Base-by-base conservation (phyloP, 768 basidiomycete species). In the Rhodotorula toruloides region DNA sequence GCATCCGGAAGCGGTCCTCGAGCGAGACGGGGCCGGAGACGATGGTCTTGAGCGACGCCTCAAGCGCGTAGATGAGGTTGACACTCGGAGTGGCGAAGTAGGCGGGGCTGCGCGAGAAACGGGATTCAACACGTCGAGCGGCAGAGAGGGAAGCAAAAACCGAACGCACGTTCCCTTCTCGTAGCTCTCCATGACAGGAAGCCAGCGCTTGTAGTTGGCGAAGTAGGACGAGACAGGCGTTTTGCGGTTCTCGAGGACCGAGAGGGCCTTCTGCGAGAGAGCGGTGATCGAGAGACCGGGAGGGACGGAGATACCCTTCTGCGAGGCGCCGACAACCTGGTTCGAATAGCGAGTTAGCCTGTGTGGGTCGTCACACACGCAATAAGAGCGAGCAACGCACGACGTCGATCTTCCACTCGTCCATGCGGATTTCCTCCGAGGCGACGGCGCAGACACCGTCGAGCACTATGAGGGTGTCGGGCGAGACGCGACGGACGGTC, bases 401-500 rank as follows among this genome's bases (percentile, higher is more conserved):
- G 43, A 92, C 85, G 72, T 99, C 96, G 58, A 98, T 81, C 32
- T 83, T 86, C 96, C 96, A 98, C 4, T 84, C 86, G 73, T 98
- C 96, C 81, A 96, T 88, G 50, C 82, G 84, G 73, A 99, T 92
- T 77, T 97, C 91, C 77, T 98, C 96, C 72, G 87, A 90, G 10
- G 90, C 96, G 22, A 97, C 91, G 3, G 91, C 87, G 79, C 96
- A 99, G 34, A 99, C 96, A n/a, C 85, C 90, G 75, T 99, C 96
- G 64, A 91, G 81, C 13, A 89, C 65, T 71, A 90, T 88, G 67
- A 99, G 81, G 1, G 92, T 91, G 17, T 89, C 84, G 2, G 94
- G 93, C 0, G 90, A 91, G 65, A 89, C 83, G 34, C 82, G 81
- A 68, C 81, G 83, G 54, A 93, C 89, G 16, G 84, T 82, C 55